A percentile compares a stretch with the other conserved stretches of the same genome.
These are phyloP conservation scores for Pseudogymnoascus sp. DNA, from an alignment of 2,329 filamentous ascomycete genomes.

Conservation along the genomic window DNA sequence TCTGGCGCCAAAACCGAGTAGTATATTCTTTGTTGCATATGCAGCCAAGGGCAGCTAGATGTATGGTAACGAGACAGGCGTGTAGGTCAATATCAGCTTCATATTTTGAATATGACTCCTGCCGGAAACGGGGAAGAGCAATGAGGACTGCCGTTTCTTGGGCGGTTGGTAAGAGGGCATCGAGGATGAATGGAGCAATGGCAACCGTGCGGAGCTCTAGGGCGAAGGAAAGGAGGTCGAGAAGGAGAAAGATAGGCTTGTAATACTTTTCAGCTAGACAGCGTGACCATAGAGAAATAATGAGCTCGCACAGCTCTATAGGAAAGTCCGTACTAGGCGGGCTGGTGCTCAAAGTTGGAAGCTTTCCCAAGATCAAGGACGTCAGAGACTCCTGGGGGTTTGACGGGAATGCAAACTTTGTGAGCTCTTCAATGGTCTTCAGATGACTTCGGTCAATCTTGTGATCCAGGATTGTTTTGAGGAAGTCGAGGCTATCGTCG, in stretches of 20 bases:
- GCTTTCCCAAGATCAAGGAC: conserved; percentile 57
- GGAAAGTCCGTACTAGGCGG: conserved; percentile 45
- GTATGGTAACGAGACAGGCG: conserved; percentile 58
- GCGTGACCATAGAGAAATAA: conserved; percentile 60
- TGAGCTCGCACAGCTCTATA: conserved; percentile 54
- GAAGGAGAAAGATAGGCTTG: conserved; percentile 55
- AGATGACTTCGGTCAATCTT: conserved; percentile 40
- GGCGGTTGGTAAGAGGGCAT: conserved; percentile 46
- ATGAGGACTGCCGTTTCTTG: conserved; percentile 51
- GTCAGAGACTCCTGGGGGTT: conserved; percentile 54
- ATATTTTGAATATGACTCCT: conserved; percentile 40
- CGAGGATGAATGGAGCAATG: conserved; percentile 52
- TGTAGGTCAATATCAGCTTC: conserved; percentile 52
- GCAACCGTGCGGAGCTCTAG: conserved; percentile 53
- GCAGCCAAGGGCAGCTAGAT: conserved; percentile 55
- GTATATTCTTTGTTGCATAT: conserved; percentile 30
- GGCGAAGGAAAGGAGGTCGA: conserved; percentile 57
- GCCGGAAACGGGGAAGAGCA: conserved; percentile 36
- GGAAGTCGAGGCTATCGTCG: conserved; percentile 35
- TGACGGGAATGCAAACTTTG: conserved; percentile 58
- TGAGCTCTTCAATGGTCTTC: conserved; percentile 60
- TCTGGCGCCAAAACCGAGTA: conserved; percentile 47
- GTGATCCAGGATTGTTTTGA: conserved; percentile 30
- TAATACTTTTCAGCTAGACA: conserved; percentile 57
- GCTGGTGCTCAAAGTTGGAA: conserved; percentile 50